phyloP scores from a whole-genome alignment of 192 early-diverging fungal genomes.

The Endogone sp. region DNA sequence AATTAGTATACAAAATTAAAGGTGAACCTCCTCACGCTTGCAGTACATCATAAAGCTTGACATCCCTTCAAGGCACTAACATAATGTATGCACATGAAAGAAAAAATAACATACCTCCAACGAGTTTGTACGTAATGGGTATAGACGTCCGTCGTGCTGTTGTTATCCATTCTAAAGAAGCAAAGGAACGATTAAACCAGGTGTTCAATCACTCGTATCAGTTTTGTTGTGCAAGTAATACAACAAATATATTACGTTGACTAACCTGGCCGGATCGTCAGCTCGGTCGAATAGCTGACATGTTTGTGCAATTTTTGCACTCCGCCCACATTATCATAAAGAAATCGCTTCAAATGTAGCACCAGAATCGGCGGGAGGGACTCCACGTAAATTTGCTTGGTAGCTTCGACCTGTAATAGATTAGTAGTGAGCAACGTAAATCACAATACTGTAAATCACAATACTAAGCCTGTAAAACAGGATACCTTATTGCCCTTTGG shows the following conservation, averaged over 20 bases:
- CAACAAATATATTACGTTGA: not conserved
- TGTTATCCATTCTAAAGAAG: constrained; percentile 50
- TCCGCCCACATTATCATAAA: constrained; percentile 70
- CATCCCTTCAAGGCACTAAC: too few relatives aligned
- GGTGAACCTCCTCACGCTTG: not conserved
- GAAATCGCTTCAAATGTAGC: constrained; percentile 92
- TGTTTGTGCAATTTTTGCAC: constrained; percentile 86
- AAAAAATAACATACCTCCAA: constrained; percentile 48
- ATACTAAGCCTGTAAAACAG: constrained; percentile 13
- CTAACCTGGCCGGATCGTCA: constrained; percentile 63
- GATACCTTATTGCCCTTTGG: constrained; percentile 29
- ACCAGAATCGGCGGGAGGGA: constrained; percentile 85
- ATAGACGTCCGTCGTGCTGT: constrained; percentile 42
- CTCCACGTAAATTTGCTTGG: constrained; percentile 84
- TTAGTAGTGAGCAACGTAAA: not conserved
- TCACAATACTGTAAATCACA: too few relatives aligned
- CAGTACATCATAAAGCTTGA: too few relatives aligned
- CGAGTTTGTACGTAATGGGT: constrained; percentile 63
- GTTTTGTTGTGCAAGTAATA: not conserved
- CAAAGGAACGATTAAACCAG: not conserved
- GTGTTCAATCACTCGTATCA: not conserved
- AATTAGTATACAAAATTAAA: constrained; percentile 13
- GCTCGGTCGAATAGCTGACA: constrained; percentile 61
- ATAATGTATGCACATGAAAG: too few relatives aligned
- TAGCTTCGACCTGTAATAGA: constrained; percentile 42